phyloP scores from a whole-genome alignment of 805 yeast species.

The Pichia sporocuriosa region DNA sequence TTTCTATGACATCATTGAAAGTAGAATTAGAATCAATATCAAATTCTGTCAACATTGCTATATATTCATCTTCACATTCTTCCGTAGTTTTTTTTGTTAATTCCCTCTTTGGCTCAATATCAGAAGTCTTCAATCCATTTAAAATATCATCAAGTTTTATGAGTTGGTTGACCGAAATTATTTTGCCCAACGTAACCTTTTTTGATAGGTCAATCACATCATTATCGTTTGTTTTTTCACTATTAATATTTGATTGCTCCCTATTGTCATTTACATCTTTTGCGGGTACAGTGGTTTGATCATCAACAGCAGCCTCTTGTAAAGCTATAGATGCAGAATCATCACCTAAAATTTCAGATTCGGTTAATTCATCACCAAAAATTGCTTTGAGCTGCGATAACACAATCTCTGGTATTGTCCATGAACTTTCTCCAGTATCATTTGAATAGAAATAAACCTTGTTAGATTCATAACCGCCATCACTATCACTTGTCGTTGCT shows the following conservation, averaged over 20 bases:
- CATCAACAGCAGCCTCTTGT: too few relatives aligned
- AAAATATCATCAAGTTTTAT: too few relatives aligned
- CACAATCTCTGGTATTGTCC: conserved; percentile 68
- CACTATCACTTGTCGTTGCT: conserved; percentile 35
- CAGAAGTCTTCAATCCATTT: too few relatives aligned
- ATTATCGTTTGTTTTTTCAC: too few relatives aligned
- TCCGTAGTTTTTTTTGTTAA: too few relatives aligned
- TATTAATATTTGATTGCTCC: too few relatives aligned
- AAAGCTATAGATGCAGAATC: too few relatives aligned
- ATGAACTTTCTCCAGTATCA: conserved; percentile 58
- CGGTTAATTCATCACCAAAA: conserved; percentile 17
- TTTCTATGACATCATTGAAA: conserved; percentile 56
- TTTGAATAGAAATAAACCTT: conserved; percentile 60
- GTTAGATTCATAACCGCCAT: conserved; percentile 10
- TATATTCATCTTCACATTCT: conserved; percentile 30
- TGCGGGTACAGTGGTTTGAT: background rate
- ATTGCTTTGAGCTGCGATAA: conserved; percentile 1
- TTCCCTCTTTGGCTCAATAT: too few relatives aligned
- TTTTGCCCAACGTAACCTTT: background rate
- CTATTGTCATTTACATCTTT: too few relatives aligned
- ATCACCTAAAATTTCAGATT: conserved; percentile 7
- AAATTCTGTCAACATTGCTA: conserved; percentile 44
- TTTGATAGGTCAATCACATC: too few relatives aligned
- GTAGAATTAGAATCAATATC: conserved; percentile 72
- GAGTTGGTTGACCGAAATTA: too few relatives aligned